phyloP scores from a whole-genome alignment of 1,284 basidiomycete genomes.

The Sparassis latifolia region DNA sequence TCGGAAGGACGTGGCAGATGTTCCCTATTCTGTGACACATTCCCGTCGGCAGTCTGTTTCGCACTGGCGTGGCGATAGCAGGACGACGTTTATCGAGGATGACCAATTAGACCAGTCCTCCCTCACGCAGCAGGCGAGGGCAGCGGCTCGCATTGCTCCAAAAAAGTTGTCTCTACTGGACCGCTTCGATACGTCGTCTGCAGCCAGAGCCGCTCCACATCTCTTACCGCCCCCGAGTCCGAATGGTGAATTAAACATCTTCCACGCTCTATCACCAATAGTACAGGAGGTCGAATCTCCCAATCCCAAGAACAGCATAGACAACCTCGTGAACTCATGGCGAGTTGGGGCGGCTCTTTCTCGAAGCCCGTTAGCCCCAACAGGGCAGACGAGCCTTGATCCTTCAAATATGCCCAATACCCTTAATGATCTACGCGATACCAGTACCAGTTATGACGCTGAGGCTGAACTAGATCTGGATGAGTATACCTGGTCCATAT shows the following conservation, averaged over 20 bases:
- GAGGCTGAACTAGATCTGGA: slow-evolving; percentile 45
- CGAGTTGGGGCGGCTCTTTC: slow-evolving; percentile 44
- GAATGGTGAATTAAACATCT: slow-evolving; percentile 18
- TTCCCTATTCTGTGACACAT: slow-evolving; percentile 34
- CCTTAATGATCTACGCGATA: slow-evolving; percentile 29
- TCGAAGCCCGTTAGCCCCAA: slow-evolving; percentile 42
- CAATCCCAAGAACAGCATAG: slow-evolving; percentile 39
- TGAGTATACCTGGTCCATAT: slow-evolving; percentile 65
- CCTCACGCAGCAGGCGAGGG: slow-evolving; percentile 15
- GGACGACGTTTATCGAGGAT: slow-evolving; percentile 42
- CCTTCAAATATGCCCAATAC: slow-evolving; percentile 48
- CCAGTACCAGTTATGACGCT: slow-evolving; percentile 24
- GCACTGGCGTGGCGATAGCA: slow-evolving; percentile 51
- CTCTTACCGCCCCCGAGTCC: slow-evolving; percentile 22
- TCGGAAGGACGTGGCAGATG: slow-evolving; percentile 38
- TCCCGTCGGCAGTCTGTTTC: slow-evolving; percentile 34
- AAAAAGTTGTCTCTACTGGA: slow-evolving; percentile 64
- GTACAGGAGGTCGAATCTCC: slow-evolving; percentile 54
- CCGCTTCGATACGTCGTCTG: slow-evolving; percentile 42
- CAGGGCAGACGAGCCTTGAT: slow-evolving; percentile 47
- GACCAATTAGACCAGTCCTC: slow-evolving; percentile 29
- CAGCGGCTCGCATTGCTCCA: slow-evolving; percentile 42
- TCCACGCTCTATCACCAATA: slow-evolving; percentile 46
- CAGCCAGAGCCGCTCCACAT: slow-evolving; percentile 18
- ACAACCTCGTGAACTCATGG: slow-evolving; percentile 59